A percentile compares a stretch with the other conserved stretches of the same genome.
phyloP scores from a whole-genome alignment of 2,329 filamentous ascomycete genomes.

The Cryphonectria japonica region DNA sequence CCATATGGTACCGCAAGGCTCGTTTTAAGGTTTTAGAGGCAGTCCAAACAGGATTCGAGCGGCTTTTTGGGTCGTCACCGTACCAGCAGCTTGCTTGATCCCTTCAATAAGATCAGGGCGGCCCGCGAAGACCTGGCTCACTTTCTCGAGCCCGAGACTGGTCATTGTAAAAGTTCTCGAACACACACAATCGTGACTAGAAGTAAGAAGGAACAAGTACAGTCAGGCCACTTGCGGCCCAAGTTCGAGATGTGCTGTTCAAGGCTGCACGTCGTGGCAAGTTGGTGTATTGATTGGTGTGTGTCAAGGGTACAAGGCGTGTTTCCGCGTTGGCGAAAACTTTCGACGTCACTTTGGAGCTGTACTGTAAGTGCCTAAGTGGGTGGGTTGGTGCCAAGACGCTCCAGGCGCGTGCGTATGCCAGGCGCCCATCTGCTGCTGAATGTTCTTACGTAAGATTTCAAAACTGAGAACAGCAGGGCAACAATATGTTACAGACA shows the following conservation, averaged over 20 bases:
- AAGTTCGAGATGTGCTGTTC: not conserved
- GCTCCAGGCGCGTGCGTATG: not conserved
- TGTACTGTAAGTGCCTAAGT: not conserved
- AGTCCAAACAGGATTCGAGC: not conserved
- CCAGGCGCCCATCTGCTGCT: not conserved
- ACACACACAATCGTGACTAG: too few species aligned
- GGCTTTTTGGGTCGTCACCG: slow-evolving; percentile 26
- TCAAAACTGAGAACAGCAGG: not conserved
- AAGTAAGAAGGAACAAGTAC: not conserved
- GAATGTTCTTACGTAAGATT: not conserved
- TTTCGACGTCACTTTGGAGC: slow-evolving; percentile 13
- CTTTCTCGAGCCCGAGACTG: slow-evolving; percentile 53
- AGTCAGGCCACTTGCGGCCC: not conserved
- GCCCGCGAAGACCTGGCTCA: slow-evolving; percentile 57
- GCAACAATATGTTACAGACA: not conserved
- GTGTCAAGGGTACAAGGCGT: not conserved
- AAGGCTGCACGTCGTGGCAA: not conserved
- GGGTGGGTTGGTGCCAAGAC: not conserved
- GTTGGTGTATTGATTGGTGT: not conserved
- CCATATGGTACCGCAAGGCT: not conserved
- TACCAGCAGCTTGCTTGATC: slow-evolving; percentile 59
- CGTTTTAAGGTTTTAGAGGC: too few species aligned
- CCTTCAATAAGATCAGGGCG: slow-evolving; percentile 59
- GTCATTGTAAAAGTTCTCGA: slow-evolving; percentile 26
- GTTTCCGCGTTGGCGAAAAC: slow-evolving; percentile 6